Conservation (phyloP, 1,284 basidiomycete species). For the Ceratobasidium sp. region DNA sequence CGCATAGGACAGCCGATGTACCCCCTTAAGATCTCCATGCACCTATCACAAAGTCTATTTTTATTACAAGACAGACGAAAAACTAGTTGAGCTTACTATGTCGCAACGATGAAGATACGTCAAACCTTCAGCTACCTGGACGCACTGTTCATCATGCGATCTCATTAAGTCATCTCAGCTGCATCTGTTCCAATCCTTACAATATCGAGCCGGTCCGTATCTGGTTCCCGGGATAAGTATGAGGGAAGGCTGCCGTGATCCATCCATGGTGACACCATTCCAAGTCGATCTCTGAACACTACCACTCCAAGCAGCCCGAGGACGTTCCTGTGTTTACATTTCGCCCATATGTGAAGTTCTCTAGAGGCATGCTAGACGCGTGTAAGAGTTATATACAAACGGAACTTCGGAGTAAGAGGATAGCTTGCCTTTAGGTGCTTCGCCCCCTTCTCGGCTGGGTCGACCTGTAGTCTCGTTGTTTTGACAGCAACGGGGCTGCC, state of each 20-base stretch:
- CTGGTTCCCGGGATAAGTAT: neutral
- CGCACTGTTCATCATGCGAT: neutral
- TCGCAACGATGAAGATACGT: conserved; percentile 1
- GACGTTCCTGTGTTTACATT: conserved; percentile 13
- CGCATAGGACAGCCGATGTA: neutral
- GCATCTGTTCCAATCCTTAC: neutral
- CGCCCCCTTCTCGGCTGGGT: neutral
- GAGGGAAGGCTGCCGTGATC: neutral
- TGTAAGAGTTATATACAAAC: neutral
- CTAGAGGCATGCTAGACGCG: conserved; percentile 1
- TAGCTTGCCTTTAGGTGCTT: conserved; percentile 13
- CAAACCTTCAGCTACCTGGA: conserved; percentile 2
- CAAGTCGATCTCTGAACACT: conserved; percentile 11
- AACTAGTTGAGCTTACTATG: neutral
- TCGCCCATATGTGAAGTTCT: conserved; percentile 19
- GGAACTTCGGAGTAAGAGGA: neutral
- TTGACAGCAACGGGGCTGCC: neutral
- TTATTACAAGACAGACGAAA: neutral
- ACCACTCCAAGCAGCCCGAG: conserved; percentile 8
- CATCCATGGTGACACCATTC: conserved; percentile 25
- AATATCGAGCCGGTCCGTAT: neutral
- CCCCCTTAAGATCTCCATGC: conserved; percentile 35
- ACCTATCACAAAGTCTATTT: neutral
- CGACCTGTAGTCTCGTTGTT: neutral
- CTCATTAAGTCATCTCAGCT: neutral